Evolutionary conservation across 345 rosid species (phyloP).

Genomic region (Citrus reticulata): DNA sequence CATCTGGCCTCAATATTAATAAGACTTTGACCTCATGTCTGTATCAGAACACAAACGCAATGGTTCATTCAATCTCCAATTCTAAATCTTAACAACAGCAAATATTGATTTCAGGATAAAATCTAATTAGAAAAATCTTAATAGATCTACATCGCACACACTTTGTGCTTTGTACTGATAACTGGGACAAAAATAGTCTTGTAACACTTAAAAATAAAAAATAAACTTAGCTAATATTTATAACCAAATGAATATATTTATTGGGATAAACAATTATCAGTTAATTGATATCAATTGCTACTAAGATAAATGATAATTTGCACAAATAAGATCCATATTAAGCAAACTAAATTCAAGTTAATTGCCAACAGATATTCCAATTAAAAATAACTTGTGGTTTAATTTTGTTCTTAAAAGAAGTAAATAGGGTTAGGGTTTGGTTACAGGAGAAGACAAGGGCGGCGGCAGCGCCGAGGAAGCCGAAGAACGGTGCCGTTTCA

Average conservation of each 20-base stretch:
- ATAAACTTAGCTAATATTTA: not conserved
- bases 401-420: not conserved
- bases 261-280: not conserved
- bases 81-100: not conserved
- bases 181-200: not conserved
- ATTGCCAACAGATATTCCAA: not conserved
- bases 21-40: not conserved
- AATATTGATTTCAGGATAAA: not conserved
- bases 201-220: not conserved
- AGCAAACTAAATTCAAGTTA: not conserved
- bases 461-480: slow-evolving; percentile 88
- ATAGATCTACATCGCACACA: not conserved
- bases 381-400: not conserved
- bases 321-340: not conserved
- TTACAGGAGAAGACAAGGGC: slow-evolving; percentile 91
- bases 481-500: slow-evolving; percentile 85
- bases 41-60: not conserved
- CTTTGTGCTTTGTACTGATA: not conserved
- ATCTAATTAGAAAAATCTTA: not conserved
- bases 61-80: not conserved
- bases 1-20: not conserved
- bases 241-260: not conserved
- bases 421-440: not conserved
- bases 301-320: not conserved
- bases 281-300: not conserved